Evolutionary conservation across 345 rosid species (phyloP).

Genomic region (Passiflora organensis): DNA sequence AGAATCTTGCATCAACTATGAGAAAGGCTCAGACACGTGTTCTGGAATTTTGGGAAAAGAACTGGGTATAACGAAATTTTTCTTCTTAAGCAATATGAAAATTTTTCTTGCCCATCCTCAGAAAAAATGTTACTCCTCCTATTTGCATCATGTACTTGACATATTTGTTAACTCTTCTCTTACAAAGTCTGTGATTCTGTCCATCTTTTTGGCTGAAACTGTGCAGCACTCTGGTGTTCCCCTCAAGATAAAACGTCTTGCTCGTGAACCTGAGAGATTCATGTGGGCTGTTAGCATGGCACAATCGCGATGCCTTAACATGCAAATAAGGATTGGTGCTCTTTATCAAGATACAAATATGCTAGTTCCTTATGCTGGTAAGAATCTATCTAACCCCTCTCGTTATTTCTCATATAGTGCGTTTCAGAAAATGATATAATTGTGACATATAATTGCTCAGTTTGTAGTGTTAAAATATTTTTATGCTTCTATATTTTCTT

Average conservation of each 20-base stretch:
- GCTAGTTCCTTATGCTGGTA: slow-evolving; percentile 95
- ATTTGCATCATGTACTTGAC: not conserved
- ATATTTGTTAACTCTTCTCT: slow-evolving; percentile 5
- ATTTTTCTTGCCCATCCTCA: not conserved
- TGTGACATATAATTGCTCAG: too few relatives aligned
- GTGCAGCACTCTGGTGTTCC: slow-evolving; percentile 73
- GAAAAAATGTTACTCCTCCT: not conserved
- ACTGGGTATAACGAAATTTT: slow-evolving; percentile 60
- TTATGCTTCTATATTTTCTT: too few relatives aligned
- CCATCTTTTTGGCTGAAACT: not conserved
- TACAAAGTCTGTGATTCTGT: slow-evolving; percentile 11
- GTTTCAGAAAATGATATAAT: too few relatives aligned
- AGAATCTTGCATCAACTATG: slow-evolving; percentile 67
- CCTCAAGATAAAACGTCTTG: slow-evolving; percentile 86
- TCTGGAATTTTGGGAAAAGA: slow-evolving; percentile 77
- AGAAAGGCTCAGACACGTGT: slow-evolving; percentile 65
- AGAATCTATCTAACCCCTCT: slow-evolving; percentile 12
- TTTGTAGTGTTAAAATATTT: too few relatives aligned
- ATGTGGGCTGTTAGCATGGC: slow-evolving; percentile 83
- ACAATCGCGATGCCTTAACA: slow-evolving; percentile 74
- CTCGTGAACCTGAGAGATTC: slow-evolving; percentile 72
- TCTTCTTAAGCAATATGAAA: too few relatives aligned
- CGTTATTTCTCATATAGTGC: too few relatives aligned
- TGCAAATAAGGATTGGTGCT: slow-evolving; percentile 80
- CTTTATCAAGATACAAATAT: slow-evolving; percentile 80